Evolutionary conservation across 495 filamentous ascomycete species (phyloP).

Genomic region (Xylaria flabelliformis): DNA sequence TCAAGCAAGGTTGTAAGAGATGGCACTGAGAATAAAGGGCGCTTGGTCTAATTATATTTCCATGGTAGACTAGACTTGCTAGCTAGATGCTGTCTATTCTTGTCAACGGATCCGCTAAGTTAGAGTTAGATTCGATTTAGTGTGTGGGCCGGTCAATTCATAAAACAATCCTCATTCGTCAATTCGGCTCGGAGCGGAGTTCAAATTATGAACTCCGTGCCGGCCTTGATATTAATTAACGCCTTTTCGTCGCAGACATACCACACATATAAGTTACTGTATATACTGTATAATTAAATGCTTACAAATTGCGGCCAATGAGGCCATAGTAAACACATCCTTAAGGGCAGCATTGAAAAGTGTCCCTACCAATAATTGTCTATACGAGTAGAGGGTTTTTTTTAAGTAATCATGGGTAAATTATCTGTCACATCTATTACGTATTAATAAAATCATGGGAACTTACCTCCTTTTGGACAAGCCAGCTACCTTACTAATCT

Average conservation of each 20-base stretch:
- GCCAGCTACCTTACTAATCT: not conserved
- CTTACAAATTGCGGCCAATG: conserved; percentile 5
- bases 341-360: not conserved
- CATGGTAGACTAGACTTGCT: not conserved
- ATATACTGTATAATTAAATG: not conserved
- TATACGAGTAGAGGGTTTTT: not conserved
- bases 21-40: not conserved
- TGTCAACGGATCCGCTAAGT: not conserved
- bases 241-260: not conserved
- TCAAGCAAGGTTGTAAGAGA: not conserved
- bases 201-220: not conserved
- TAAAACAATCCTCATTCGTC: not conserved
- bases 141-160: not conserved
- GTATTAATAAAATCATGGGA: not conserved
- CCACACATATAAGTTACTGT: not conserved
- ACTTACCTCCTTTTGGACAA: not conserved
- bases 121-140: not conserved
- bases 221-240: not conserved
- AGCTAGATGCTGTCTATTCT: conserved; percentile 1
- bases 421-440: not conserved
- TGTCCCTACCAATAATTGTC: not conserved
- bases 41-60: conserved; percentile 9
- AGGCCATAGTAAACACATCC: not conserved
- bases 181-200: not conserved
- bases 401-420: not conserved